Base-by-base conservation (phyloP, 306 rosid species). In the Castanea sativa region DNA sequence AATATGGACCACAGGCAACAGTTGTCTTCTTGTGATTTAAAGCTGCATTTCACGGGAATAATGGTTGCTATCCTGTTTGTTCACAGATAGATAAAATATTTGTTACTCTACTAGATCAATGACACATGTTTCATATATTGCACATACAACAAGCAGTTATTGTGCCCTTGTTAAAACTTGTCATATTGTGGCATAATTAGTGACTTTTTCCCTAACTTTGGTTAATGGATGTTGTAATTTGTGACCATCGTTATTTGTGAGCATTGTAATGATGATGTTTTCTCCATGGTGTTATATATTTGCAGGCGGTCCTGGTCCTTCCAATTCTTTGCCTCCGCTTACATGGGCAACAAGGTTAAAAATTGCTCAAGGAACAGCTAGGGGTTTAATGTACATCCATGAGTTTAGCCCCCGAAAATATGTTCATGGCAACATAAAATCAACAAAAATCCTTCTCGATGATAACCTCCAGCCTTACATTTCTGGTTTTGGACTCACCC, bases 341-440 rank as follows among this genome's bases (percentile, higher is more conserved):
- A 52, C 94, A 51, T 93, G 98, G 97, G 63, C 86, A n/a, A 65
- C 84, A 18, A 84, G 98, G 88, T 83, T 93, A 71, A 91, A 84
- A 78, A 89, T 93, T 73, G 94, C 89, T 73, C 97, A 88, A 89
- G 97, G 93, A 80, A 76, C 85, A 45, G 98, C 98, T 4, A 83
- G 94, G 79, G 98, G 97, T 38, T 80, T 93, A 79, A 83, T 83
- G 73, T 87, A 87, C 83, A 88, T 93, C 32, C 98, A 93, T 4
- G 98, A 93, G 75, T 85, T 83, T 51, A 87, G 86, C 61, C 89
- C 92, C 21, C 87, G 94, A 16, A 93, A 93, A 73, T 85, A 89
- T 43, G 82, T 87, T 70, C 98, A 93, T 73, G 97, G 98, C 69
- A 89, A 81, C 90, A 51, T 93, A 8, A 93, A 89, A 77, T 88